These are phyloP conservation scores for Apiospora phragmitis DNA, from an alignment of 2,329 filamentous ascomycete genomes.

Conservation along the genomic window DNA sequence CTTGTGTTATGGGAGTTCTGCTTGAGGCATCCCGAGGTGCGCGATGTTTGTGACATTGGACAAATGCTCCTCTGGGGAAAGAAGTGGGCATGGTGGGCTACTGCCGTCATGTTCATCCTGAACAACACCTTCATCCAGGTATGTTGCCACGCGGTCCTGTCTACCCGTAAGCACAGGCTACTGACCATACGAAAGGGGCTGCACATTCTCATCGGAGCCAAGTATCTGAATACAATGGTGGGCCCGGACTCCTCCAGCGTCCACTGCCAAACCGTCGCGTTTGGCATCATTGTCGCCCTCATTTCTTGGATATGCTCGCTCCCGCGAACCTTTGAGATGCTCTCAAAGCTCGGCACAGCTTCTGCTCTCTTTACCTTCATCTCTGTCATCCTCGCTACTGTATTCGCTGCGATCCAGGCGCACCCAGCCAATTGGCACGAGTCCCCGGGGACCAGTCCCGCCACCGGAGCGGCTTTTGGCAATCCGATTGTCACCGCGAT, in stretches of 20 bases:
- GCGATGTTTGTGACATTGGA: constrained; percentile 93
- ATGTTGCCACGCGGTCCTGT: constrained; percentile 17
- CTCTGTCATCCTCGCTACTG: constrained; percentile 79
- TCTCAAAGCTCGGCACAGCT: constrained; percentile 75
- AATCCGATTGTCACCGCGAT: constrained; percentile 68
- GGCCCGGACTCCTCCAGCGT: constrained; percentile 59
- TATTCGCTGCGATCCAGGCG: constrained; percentile 76
- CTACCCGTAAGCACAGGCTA: neutral
- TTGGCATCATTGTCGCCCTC: constrained; percentile 71
- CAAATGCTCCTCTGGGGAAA: constrained; percentile 91
- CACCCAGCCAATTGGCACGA: constrained; percentile 70
- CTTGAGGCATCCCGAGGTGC: constrained; percentile 83
- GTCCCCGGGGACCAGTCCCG: constrained; percentile 36
- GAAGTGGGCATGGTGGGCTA: constrained; percentile 68
- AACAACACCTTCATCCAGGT: constrained; percentile 93
- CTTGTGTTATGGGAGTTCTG: constrained; percentile 69
- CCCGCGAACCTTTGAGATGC: constrained; percentile 79
- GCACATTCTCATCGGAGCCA: constrained; percentile 80
- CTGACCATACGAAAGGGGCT: constrained; percentile 52
- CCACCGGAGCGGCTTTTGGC: constrained; percentile 45
- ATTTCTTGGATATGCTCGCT: constrained; percentile 79
- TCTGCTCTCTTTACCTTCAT: constrained; percentile 89
- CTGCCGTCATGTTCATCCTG: constrained; percentile 83
- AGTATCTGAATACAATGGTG: constrained; percentile 89
- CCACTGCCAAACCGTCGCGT: constrained; percentile 73